Conservation (phyloP, 257 asterid species). For the Nyctanthes arbortristis region DNA sequence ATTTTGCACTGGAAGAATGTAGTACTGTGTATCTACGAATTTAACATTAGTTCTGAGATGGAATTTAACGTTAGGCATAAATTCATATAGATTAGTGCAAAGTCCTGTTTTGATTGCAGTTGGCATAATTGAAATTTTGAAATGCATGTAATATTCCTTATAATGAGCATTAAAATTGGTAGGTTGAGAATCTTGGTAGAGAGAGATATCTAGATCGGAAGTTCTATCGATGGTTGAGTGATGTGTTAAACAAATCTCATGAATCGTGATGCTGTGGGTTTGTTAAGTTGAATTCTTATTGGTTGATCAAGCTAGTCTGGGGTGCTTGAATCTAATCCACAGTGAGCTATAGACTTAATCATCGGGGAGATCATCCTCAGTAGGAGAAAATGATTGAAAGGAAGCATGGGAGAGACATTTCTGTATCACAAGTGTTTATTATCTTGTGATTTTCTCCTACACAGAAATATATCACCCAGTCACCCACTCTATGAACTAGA, state of each 20-base stretch:
- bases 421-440: neutral
- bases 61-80: neutral
- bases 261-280: neutral
- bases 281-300: neutral
- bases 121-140: no score
- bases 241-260: neutral
- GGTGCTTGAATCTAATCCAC: neutral
- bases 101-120: neutral
- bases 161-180: neutral
- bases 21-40: slow-evolving; percentile 4
- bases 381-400: neutral
- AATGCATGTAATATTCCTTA: no score
- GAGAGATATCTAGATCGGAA: neutral
- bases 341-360: neutral
- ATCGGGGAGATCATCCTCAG: neutral
- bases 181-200: neutral
- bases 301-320: slow-evolving; percentile 4
- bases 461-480: neutral
- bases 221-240: neutral
- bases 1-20: neutral
- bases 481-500: no score
- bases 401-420: neutral
- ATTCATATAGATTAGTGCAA: neutral
- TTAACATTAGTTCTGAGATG: neutral
- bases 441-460: neutral